These are phyloP conservation scores for Scleroderma bovista DNA, from an alignment of 768 basidiomycete genomes.

Conservation along the genomic window DNA sequence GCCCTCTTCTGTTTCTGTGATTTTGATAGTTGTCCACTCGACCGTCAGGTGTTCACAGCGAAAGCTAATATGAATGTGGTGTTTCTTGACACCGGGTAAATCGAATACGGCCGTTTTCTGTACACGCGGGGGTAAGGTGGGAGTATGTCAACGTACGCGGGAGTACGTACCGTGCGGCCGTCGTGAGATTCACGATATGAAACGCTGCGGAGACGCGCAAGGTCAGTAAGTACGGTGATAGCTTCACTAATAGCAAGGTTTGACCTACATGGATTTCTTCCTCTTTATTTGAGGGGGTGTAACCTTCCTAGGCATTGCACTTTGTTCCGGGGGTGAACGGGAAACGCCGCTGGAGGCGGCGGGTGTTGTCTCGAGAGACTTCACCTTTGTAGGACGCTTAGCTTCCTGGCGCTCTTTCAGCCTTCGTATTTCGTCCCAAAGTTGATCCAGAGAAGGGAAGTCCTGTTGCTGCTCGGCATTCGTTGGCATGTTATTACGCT, in stretches of 20 bases:
- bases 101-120: conserved; percentile 67
- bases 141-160: conserved; percentile 6
- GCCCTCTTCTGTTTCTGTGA: conserved; percentile 57
- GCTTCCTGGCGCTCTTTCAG: conserved; percentile 64
- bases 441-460: conserved; percentile 40
- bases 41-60: conserved; percentile 56
- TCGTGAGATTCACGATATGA: conserved; percentile 68
- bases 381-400: conserved; percentile 62
- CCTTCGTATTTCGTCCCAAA: conserved; percentile 64
- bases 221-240: conserved; percentile 9
- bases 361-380: conserved; percentile 48
- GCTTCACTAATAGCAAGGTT: conserved; percentile 6
- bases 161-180: conserved; percentile 45
- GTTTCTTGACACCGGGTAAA: conserved; percentile 61
- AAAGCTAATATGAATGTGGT: conserved; percentile 73
- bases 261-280: conserved; percentile 59
- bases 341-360: conserved; percentile 15
- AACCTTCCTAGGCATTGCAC: conserved; percentile 19
- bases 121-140: conserved; percentile 19
- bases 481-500: conserved; percentile 1
- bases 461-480: conserved; percentile 19
- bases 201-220: conserved; percentile 39
- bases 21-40: conserved; percentile 58
- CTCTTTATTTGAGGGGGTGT: conserved; percentile 44
- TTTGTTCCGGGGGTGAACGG: conserved; percentile 21